Base-by-base conservation (phyloP, 73 alveolate genomes). In the Durusdinium trenchii region DNA sequence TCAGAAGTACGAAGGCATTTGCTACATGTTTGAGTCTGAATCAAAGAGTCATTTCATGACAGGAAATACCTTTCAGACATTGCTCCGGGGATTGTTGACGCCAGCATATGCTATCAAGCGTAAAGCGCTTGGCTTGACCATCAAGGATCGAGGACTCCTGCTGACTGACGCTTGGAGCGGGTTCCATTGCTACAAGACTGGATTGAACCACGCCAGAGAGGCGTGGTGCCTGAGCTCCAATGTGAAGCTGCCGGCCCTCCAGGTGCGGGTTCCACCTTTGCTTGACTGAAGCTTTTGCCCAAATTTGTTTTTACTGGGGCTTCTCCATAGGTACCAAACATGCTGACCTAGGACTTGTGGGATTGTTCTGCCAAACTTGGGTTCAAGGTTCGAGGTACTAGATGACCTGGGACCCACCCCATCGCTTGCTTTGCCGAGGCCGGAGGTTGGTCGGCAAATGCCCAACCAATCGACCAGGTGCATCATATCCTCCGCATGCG, bases 141-240 rank as follows among this genome's bases (percentile, higher is more conserved):
- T 6, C 2, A 45, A 30, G 1, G 14, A 1, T 32, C 35, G 32
- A 30, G 92, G 92, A 0, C 46, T 81, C 46, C 4, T 81, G 28
- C 38, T 81, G 71, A 69, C 92, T 32, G 92, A 81, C 48, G 92
- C 36, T 3, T 81, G 92, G 92, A 6, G 48, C 28, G 92, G 92
- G 3, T 81, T 81, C 23, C 92, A 81, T 28, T 30, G 92, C 23
- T 16, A 81, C 16, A 32, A 28, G 20, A 81, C 48, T 23, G 71
- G 87, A 3, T 42, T 76, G 47, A 12, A 48, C 20, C 20, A 26
- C 12, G 16, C 92, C 38, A 43, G 92, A 6, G n/a, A 46, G 0
- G 92, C 92, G 12, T 81, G 92, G 92, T 20, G 48, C 32, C 92
- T 47, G 47, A 35, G 7, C 28, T 40, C 6, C 28, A n/a, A 48